Evolutionary conservation across 768 basidiomycete genomes (phyloP).

Genomic region (Suillus subalutaceus): DNA sequence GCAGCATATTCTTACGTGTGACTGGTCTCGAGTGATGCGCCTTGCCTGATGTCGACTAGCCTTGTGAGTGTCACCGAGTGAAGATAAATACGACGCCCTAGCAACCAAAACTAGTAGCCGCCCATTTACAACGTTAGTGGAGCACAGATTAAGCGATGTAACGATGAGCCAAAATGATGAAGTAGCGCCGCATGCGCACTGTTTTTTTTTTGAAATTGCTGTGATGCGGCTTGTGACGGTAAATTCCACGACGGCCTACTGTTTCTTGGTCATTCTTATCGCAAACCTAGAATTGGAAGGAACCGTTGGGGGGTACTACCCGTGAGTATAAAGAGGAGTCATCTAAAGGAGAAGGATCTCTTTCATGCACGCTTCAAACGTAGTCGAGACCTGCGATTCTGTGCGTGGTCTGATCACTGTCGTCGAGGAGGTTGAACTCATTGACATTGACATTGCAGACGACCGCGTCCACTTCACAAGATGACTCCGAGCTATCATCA

Average conservation of each 20-base stretch:
- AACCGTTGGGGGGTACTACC: neutral
- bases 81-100: neutral
- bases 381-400: neutral
- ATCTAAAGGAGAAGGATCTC: neutral
- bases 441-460: neutral
- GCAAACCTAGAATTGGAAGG: neutral
- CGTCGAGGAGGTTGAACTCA: neutral
- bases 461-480: neutral
- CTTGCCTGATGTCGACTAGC: neutral
- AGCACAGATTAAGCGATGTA: neutral
- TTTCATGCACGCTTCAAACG: constrained; percentile 3
- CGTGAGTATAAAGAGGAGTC: neutral
- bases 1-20: constrained; percentile 20
- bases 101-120: neutral
- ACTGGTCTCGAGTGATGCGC: neutral
- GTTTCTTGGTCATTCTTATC: neutral
- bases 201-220: constrained; percentile 5
- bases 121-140: neutral
- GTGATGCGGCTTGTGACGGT: neutral
- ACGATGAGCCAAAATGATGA: neutral
- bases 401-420: neutral
- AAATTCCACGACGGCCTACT: neutral
- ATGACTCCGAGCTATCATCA: constrained; percentile 11
- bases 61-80: neutral
- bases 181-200: neutral